Conservation (phyloP, 2,329 filamentous ascomycete genomes). For the Microcera coccophila region DNA sequence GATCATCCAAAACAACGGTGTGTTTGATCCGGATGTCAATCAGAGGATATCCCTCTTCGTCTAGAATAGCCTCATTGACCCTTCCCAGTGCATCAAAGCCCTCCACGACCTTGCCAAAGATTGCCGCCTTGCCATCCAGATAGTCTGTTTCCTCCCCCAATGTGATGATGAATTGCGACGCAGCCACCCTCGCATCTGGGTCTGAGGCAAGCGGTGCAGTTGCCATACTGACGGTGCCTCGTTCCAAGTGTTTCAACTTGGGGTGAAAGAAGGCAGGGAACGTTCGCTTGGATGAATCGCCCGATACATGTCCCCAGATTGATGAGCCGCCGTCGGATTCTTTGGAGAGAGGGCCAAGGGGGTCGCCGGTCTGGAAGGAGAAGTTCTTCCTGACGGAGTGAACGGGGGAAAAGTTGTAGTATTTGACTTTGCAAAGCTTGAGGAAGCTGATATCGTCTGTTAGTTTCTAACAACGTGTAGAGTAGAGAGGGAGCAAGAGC, state of each 20-base stretch:
- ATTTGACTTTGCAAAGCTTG: slow-evolving; percentile 98
- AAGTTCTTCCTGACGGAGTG: slow-evolving; percentile 93
- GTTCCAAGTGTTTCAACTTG: slow-evolving; percentile 82
- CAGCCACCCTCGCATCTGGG: slow-evolving; percentile 76
- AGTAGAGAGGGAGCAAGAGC: slow-evolving; percentile 33
- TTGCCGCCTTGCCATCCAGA: slow-evolving; percentile 86
- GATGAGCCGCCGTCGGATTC: slow-evolving; percentile 90
- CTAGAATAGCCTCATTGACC: slow-evolving; percentile 85
- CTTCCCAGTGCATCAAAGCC: slow-evolving; percentile 92
- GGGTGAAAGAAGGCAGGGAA: slow-evolving; percentile 82
- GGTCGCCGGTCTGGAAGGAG: slow-evolving; percentile 94
- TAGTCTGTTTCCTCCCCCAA: slow-evolving; percentile 86
- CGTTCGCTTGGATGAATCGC: slow-evolving; percentile 62
- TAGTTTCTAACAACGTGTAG: slow-evolving; percentile 40
- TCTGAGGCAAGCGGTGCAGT: slow-evolving; percentile 73
- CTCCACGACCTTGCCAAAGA: slow-evolving; percentile 94
- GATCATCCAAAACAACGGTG: slow-evolving; percentile 87
- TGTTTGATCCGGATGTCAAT: slow-evolving; percentile 95
- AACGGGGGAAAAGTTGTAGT: slow-evolving; percentile 95
- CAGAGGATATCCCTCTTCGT: slow-evolving; percentile 79
- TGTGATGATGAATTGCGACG: slow-evolving; percentile 91
- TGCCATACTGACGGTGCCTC: slow-evolving; percentile 97
- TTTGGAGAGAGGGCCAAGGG: slow-evolving; percentile 76
- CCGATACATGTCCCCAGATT: slow-evolving; percentile 81
- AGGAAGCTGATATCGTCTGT: slow-evolving; percentile 69